phyloP scores from a whole-genome alignment of 345 rosid genomes.

The Raphanus raphanistrum region DNA sequence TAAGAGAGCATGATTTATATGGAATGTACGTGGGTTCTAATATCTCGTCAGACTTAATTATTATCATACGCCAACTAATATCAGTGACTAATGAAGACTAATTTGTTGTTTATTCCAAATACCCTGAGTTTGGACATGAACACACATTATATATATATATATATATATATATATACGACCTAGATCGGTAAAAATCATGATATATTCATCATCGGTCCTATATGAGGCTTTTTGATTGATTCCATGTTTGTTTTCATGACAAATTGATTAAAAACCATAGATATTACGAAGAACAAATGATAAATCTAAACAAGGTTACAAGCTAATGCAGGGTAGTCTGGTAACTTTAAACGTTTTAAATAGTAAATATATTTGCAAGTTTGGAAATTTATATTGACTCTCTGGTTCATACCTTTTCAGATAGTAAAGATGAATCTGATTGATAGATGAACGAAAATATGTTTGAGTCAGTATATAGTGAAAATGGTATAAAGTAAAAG shows the following conservation, averaged over 20 bases:
- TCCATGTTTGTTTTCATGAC: not conserved
- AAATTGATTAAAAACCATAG: not conserved
- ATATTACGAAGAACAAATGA: not conserved
- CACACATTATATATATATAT: not conserved
- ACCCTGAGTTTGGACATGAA: not conserved
- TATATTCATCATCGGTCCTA: not conserved
- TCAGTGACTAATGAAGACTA: not conserved
- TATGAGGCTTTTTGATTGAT: not conserved
- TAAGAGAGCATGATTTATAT: not conserved
- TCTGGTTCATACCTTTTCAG: not conserved
- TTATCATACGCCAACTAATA: slow-evolving; percentile 14
- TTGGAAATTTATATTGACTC: not conserved
- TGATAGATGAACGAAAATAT: not conserved
- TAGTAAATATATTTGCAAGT: not conserved
- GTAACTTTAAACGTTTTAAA: not conserved
- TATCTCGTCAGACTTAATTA: not conserved
- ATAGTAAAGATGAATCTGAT: not conserved
- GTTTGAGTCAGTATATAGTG: not conserved
- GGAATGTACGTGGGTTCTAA: slow-evolving; percentile 33
- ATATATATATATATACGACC: not conserved
- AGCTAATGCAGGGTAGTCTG: not conserved
- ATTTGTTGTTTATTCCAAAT: not conserved
- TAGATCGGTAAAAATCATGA: not conserved
- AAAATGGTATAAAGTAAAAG: not conserved
- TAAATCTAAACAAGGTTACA: not conserved